Evolutionary conservation across 257 asterid species (phyloP).

Genomic region (Nicotiana sylvestris): DNA sequence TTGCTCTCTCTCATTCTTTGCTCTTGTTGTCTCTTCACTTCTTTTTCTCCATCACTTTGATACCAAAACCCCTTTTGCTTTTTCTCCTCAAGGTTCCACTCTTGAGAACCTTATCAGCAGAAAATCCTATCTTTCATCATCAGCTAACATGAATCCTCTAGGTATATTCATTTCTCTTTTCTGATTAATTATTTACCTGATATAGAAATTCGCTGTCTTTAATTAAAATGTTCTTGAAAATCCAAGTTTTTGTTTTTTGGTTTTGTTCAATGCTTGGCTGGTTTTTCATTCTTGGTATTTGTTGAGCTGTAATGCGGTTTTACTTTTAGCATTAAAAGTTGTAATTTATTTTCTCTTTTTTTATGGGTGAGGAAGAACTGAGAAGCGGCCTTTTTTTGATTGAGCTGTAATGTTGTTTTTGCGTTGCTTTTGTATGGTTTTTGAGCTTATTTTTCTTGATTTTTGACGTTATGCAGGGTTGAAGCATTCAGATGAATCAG

Average conservation of each 20-base stretch:
- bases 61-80: neutral
- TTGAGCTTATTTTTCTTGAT: neutral
- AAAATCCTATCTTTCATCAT: neutral
- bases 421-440: neutral
- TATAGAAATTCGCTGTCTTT: neutral
- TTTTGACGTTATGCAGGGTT: neutral
- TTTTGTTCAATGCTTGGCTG: neutral
- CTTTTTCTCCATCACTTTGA: neutral
- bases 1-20: neutral
- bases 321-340: neutral
- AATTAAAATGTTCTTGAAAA: neutral
- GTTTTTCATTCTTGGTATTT: neutral
- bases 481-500: neutral
- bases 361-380: neutral
- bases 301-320: neutral
- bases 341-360: neutral
- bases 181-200: neutral
- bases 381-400: neutral
- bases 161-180: conserved; percentile 12
- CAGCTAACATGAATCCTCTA: neutral
- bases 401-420: neutral
- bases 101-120: neutral
- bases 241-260: neutral
- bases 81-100: neutral
- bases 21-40: neutral